phyloP scores from a whole-genome alignment of 2,329 filamentous ascomycete genomes.

The Xylariaceae sp. region DNA sequence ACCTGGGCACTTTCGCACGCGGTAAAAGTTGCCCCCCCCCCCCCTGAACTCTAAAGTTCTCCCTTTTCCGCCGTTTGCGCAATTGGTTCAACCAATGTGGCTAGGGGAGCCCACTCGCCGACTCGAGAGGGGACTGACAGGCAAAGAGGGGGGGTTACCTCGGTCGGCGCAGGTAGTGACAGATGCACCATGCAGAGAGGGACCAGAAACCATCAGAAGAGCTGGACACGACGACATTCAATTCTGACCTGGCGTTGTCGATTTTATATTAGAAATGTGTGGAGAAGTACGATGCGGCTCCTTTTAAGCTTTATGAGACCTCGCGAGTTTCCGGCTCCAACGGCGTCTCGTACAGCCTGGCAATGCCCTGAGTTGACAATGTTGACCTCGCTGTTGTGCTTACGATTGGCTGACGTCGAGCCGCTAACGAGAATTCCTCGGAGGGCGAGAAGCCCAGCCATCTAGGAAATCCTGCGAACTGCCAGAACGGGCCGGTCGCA shows the following conservation, averaged over 20 bases:
- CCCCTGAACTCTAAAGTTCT: too few species aligned
- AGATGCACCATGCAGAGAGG: slow-evolving; percentile 3
- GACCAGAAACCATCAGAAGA: background rate
- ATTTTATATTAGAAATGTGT: slow-evolving; percentile 38
- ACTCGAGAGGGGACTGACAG: slow-evolving; percentile 1
- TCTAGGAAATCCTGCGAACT: background rate
- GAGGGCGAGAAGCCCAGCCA: slow-evolving; percentile 21
- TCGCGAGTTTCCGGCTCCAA: slow-evolving; percentile 39
- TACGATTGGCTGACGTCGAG: slow-evolving; percentile 36
- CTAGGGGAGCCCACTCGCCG: too few species aligned
- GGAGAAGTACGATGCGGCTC: slow-evolving; percentile 42
- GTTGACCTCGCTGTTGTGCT: slow-evolving; percentile 19
- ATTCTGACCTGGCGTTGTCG: slow-evolving; percentile 30
- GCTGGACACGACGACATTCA: slow-evolving; percentile 2
- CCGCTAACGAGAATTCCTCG: slow-evolving; percentile 43
- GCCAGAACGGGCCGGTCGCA: slow-evolving; percentile 2
- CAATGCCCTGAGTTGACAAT: slow-evolving; percentile 27
- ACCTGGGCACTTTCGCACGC: too few species aligned
- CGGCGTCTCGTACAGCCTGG: slow-evolving; percentile 31
- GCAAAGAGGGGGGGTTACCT: slow-evolving; percentile 5
- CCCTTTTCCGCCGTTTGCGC: slow-evolving; percentile 10
- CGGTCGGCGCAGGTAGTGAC: slow-evolving; percentile 11
- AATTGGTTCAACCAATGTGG: slow-evolving; percentile 9
- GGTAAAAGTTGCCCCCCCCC: too few species aligned
- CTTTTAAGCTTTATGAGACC: slow-evolving; percentile 39